Conservation (phyloP, 177 flowering plant species). For the Vitis hybrid region DNA sequence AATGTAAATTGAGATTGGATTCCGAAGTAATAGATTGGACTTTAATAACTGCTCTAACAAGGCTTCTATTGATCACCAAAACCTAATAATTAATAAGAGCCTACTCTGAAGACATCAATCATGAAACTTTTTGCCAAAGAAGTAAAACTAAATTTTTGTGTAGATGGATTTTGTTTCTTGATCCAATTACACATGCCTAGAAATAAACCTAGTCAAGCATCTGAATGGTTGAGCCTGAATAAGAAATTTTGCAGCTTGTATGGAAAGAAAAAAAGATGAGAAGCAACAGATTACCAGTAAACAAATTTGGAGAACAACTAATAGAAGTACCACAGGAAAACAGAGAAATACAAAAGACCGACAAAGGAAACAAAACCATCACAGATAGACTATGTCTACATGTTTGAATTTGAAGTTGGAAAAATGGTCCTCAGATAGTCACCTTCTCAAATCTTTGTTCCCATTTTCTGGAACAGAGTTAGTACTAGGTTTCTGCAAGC, state of each 20-base stretch:
- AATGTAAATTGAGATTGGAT: background rate
- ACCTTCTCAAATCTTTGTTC: conserved; percentile 44
- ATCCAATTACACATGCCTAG: background rate
- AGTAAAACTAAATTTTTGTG: background rate
- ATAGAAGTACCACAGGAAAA: background rate
- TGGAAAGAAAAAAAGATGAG: background rate
- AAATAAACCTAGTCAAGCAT: background rate
- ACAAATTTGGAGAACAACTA: background rate
- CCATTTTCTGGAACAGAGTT: conserved; percentile 23
- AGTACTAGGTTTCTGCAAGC: conserved; percentile 25
- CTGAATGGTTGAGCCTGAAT: background rate
- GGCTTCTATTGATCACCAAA: background rate
- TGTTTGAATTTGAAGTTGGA: conserved; percentile 3
- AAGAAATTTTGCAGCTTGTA: background rate
- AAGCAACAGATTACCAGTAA: background rate
- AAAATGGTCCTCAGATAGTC: background rate
- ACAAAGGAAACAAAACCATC: background rate
- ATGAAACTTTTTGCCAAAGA: background rate
- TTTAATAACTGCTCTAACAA: background rate
- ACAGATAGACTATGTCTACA: no score
- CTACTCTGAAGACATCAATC: background rate
- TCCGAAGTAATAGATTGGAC: background rate
- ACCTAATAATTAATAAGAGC: background rate
- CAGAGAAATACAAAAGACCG: background rate
- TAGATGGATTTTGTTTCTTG: background rate